Evolutionary conservation across 257 asterid species (phyloP).

Genomic region (Nicotiana otophora): DNA sequence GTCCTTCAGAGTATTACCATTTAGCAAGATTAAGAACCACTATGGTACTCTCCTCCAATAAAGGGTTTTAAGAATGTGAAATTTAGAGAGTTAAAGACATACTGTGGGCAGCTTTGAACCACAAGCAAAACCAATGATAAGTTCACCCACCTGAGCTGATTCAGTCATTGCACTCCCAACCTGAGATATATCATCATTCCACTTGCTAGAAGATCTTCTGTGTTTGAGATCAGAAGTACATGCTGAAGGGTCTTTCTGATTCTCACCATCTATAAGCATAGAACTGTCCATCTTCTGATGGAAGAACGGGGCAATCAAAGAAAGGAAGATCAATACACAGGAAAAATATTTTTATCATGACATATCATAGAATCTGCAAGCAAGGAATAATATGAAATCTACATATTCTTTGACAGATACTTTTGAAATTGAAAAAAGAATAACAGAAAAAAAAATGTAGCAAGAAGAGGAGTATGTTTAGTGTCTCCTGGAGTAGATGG

Average conservation of each 20-base stretch:
- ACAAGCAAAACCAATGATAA: constrained; percentile 62
- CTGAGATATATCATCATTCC: constrained; percentile 84
- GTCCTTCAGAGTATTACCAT: neutral
- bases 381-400: neutral
- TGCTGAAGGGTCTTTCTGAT: constrained; percentile 50
- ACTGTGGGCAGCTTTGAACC: constrained; percentile 56
- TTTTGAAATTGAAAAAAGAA: constrained; percentile 2
- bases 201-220: constrained; percentile 67
- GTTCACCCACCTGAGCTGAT: constrained; percentile 78
- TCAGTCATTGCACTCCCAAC: constrained; percentile 78
- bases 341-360: neutral
- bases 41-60: neutral
- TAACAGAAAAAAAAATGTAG: neutral
- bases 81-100: constrained; percentile 26
- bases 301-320: constrained; percentile 18
- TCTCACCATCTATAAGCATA: constrained; percentile 51
- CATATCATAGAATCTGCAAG: neutral
- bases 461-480: neutral
- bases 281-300: constrained; percentile 74
- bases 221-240: constrained; percentile 41
- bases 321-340: constrained; percentile 17
- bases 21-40: neutral
- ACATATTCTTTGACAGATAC: neutral
- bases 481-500: neutral
- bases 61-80: neutral